Evolutionary conservation across 2,329 filamentous ascomycete genomes (phyloP).

Genomic region (Botryotinia calthae): DNA sequence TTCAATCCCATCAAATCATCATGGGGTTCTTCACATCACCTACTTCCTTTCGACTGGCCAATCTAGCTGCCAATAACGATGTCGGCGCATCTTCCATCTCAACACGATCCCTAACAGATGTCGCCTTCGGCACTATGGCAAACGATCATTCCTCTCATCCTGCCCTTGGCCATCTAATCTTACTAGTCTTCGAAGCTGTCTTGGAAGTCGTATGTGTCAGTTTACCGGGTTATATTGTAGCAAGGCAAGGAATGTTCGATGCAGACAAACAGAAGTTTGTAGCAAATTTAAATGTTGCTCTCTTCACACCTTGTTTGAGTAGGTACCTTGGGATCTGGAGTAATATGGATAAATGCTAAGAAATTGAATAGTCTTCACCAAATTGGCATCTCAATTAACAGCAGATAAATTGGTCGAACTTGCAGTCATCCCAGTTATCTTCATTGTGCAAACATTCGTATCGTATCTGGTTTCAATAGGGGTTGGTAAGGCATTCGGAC

Average conservation of each 20-base stretch:
- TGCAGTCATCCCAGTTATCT: constrained; percentile 93
- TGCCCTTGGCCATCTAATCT: constrained; percentile 43
- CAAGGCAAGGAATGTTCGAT: constrained; percentile 87
- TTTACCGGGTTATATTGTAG: constrained; percentile 89
- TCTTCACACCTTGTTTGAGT: constrained; percentile 97
- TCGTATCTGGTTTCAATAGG: constrained; percentile 74
- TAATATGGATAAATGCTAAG: constrained; percentile 10
- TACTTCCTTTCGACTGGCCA: constrained; percentile 45
- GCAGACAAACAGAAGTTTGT: constrained; percentile 95
- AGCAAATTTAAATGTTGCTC: constrained; percentile 90
- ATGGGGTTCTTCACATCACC: constrained; percentile 48
- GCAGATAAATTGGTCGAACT: constrained; percentile 87
- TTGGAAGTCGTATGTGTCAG: constrained; percentile 94
- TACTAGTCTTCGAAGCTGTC: constrained; percentile 82
- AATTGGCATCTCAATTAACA: constrained; percentile 90
- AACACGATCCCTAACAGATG: constrained; percentile 28
- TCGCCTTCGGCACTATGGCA: constrained; percentile 29
- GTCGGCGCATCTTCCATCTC: constrained; percentile 29
- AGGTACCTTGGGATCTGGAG: constrained; percentile 40
- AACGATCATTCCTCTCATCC: constrained; percentile 42
- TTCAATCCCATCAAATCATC: neutral
- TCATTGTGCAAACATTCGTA: constrained; percentile 79
- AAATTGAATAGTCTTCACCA: constrained; percentile 75
- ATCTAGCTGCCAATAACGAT: constrained; percentile 38
- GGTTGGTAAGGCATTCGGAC: constrained; percentile 73